These are phyloP conservation scores for Scenedesmus sp. DNA, from an alignment of 163 green algal species.

Conservation along the genomic window DNA sequence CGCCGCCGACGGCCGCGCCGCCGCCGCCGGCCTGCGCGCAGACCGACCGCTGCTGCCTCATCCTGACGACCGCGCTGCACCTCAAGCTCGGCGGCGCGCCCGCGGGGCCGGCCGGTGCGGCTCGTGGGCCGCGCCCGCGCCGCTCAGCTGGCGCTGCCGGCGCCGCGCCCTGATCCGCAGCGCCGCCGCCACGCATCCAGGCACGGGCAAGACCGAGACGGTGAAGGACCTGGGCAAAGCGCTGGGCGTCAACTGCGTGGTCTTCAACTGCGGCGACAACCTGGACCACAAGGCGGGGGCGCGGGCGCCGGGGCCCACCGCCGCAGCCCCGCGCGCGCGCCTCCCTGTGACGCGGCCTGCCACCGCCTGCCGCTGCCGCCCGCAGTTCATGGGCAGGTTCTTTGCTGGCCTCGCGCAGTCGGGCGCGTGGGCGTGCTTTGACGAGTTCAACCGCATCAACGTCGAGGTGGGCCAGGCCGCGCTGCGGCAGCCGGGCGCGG, in stretches of 20 bases:
- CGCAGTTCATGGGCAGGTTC: slow-evolving; percentile 80
- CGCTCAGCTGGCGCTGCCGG: not conserved
- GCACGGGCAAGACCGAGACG: slow-evolving; percentile 90
- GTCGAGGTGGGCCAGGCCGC: slow-evolving; percentile 71
- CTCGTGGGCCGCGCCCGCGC: no score
- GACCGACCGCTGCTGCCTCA: slow-evolving; percentile 92
- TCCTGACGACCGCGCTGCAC: slow-evolving; percentile 85
- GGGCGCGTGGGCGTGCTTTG: slow-evolving; percentile 89
- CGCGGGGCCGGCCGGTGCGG: slow-evolving; percentile 78
- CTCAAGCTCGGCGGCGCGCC: slow-evolving; percentile 87
- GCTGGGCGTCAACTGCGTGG: slow-evolving; percentile 88
- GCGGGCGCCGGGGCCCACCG: not conserved
- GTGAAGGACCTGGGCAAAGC: slow-evolving; percentile 90
- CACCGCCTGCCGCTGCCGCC: slow-evolving; percentile 12
- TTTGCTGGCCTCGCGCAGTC: slow-evolving; percentile 84
- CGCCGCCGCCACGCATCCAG: slow-evolving; percentile 46
- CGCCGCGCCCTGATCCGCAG: no score
- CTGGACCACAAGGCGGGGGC: slow-evolving; percentile 87
- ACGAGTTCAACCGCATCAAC: slow-evolving; percentile 95
- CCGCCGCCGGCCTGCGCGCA: no score
- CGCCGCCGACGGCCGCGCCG: no score
- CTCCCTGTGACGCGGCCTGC: not conserved
- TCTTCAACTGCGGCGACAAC: slow-evolving; percentile 94
- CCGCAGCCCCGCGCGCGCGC: not conserved
- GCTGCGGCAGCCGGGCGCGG: not conserved